These are phyloP conservation scores for Geosmithia putterillii DNA, from an alignment of 2,329 filamentous ascomycete species.

Conservation along the genomic window DNA sequence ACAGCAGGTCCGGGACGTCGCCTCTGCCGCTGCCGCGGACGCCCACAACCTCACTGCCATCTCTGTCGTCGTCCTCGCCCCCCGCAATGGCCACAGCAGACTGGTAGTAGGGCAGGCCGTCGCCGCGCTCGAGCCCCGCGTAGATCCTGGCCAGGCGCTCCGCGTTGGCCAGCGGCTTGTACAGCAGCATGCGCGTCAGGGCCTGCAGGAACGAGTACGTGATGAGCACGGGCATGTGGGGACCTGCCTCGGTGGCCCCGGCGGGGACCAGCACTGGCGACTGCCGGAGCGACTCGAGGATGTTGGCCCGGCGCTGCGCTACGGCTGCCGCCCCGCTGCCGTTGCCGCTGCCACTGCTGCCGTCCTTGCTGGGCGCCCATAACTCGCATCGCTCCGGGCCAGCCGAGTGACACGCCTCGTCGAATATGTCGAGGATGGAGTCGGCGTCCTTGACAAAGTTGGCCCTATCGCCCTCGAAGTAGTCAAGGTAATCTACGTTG, in stretches of 20 bases:
- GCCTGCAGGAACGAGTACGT: conserved; percentile 34
- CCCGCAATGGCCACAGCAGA: background rate
- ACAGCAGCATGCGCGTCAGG: conserved; percentile 28
- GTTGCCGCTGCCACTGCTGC: conserved; percentile 22
- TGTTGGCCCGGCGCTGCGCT: conserved; percentile 1
- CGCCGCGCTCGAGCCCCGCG: conserved; percentile 26
- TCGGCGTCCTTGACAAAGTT: conserved; percentile 43
- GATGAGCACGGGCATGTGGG: conserved; percentile 32
- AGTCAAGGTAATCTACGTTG: conserved; percentile 42
- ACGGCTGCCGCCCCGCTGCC: conserved; percentile 14
- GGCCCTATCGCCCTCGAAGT: conserved; percentile 30
- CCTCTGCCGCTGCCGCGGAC: no score
- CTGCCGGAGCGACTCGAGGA: conserved; percentile 27
- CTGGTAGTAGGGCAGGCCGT: conserved; percentile 30
- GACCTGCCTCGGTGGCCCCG: conserved; percentile 11
- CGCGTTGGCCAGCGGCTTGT: conserved; percentile 30
- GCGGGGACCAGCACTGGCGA: conserved; percentile 29
- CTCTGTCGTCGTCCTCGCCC: background rate
- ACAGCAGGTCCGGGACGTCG: background rate
- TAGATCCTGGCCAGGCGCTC: conserved; percentile 27
- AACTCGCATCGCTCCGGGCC: conserved; percentile 35
- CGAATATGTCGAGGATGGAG: conserved; percentile 38
- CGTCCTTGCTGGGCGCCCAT: conserved; percentile 17
- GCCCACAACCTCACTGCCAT: conserved; percentile 9
- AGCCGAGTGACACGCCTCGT: conserved; percentile 37